Conservation (phyloP, 495 filamentous ascomycete species). For the Amniculicola lignicola region DNA sequence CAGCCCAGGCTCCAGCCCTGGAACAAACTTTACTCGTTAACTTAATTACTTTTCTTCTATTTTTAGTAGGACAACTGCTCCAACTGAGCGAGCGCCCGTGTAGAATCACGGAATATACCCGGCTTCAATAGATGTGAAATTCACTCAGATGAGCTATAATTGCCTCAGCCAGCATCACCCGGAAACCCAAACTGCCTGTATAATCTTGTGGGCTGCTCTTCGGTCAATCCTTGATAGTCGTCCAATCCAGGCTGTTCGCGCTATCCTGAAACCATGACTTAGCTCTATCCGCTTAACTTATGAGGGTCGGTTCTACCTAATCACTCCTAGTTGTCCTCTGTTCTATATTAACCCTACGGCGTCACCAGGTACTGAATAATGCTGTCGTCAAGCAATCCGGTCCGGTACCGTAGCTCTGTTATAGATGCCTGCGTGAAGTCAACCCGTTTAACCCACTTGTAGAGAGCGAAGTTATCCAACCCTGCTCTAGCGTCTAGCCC, state of each 20-base stretch:
- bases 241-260: conserved; percentile 6
- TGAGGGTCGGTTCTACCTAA: neutral
- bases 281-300: conserved; percentile 16
- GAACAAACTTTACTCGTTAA: too few species aligned
- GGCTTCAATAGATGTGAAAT: too few species aligned
- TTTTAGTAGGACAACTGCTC: too few species aligned
- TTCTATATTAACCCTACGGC: conserved; percentile 4
- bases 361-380: conserved; percentile 8
- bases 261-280: conserved; percentile 10
- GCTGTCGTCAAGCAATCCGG: conserved; percentile 5
- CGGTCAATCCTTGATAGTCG: conserved; percentile 8
- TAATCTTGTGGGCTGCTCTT: too few species aligned
- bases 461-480: conserved; percentile 10
- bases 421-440: conserved; percentile 3
- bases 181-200: too few species aligned
- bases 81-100: too few species aligned
- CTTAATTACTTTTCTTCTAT: too few species aligned
- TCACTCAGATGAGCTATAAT: too few species aligned
- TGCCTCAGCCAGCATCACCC: too few species aligned
- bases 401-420: conserved; percentile 5
- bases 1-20: too few species aligned
- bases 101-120: too few species aligned
- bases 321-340: conserved; percentile 13
- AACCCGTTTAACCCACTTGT: conserved; percentile 1
- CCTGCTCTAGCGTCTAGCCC: conserved; percentile 5